Evolutionary conservation across 1,284 basidiomycete species (phyloP), one percentile per base, ranked within the genome.

Genomic region (Moesziomyces antarcticus): DNA sequence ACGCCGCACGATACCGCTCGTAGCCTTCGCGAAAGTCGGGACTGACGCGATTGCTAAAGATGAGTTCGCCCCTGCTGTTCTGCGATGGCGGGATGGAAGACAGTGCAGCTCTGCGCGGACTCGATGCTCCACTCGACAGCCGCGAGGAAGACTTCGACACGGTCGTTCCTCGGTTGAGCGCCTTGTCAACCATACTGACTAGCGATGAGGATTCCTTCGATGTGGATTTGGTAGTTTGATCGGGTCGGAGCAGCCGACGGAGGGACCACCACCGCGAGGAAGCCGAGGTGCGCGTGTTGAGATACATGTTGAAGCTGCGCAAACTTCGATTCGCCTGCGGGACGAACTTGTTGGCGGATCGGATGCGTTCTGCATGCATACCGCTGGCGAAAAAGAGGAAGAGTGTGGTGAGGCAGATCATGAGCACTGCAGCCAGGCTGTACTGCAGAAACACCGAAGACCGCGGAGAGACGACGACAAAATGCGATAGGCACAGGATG

Each of bases 281-380:
- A 86, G 92, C 89, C 1, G 90, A 90, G 73, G 90, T 90, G 53
- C 93, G 91, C 78, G 96, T 92, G 86, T 98, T 98, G 77, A 99
- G 88, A 82, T 94, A 93, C 90, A 99, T 96, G 85, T 99, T 98
- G 85, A 97, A 92, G 25, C 90, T 92, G 25, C 96, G 89, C 30
- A 99, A 87, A 0, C 94, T 90, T 45, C 91, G 89, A 85, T 99
- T 99, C 11, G 95, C 93, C 79, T 98, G 96, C 1, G 94, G 95
- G 20, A 98, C 93, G 82, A 98, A 99, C 94, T 92, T 91, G 86
- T 97, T 94, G 10, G 96, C 94, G 81, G 97, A 97, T 0, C 90
- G 91, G 75, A 99, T 97, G 86, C 96, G 94, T 85, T 98, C 95
- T 9, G 91, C 88, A 81, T 98, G 98, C 89, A 97, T 92, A 9